phyloP scores from a whole-genome alignment of 108 stramenopile genomes.

The Ochromonas danica region DNA sequence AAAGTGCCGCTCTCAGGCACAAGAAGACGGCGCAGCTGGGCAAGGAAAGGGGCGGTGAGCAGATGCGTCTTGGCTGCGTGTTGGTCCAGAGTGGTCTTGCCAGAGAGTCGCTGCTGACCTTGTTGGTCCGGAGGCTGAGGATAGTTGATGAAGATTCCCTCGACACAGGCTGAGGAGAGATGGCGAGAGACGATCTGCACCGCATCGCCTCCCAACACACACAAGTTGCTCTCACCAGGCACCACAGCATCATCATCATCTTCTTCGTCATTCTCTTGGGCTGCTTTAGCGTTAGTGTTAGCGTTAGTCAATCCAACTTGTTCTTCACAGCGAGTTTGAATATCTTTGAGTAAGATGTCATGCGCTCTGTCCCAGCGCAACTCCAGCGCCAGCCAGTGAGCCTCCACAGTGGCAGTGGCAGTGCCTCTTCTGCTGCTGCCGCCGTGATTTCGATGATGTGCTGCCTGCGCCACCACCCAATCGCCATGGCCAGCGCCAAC shows the following conservation, averaged over 20 bases:
- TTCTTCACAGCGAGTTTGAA: not conserved
- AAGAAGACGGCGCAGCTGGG: not conserved
- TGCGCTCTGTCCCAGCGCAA: not conserved
- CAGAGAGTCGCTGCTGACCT: not conserved
- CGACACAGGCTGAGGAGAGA: not conserved
- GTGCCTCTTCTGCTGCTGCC: not conserved
- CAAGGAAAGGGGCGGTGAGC: not conserved
- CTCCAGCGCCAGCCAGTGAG: not conserved
- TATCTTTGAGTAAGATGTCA: not conserved
- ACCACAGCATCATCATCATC: not conserved
- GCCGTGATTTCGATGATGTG: not conserved
- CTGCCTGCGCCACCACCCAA: not conserved
- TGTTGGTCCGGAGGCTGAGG: not conserved
- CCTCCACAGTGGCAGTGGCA: not conserved
- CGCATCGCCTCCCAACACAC: not conserved
- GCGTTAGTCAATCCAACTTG: not conserved
- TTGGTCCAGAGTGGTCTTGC: not conserved
- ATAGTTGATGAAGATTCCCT: not conserved
- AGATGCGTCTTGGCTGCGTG: not conserved
- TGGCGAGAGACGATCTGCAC: not conserved
- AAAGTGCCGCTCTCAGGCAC: not conserved
- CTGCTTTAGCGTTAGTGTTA: too few relatives aligned
- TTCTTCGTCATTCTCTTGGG: too few relatives aligned
- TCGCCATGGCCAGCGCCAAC: not conserved
- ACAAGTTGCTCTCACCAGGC: not conserved